Base-by-base conservation (phyloP, 176 grass and related monocot genomes). In the Alloteropsis semialata region DNA sequence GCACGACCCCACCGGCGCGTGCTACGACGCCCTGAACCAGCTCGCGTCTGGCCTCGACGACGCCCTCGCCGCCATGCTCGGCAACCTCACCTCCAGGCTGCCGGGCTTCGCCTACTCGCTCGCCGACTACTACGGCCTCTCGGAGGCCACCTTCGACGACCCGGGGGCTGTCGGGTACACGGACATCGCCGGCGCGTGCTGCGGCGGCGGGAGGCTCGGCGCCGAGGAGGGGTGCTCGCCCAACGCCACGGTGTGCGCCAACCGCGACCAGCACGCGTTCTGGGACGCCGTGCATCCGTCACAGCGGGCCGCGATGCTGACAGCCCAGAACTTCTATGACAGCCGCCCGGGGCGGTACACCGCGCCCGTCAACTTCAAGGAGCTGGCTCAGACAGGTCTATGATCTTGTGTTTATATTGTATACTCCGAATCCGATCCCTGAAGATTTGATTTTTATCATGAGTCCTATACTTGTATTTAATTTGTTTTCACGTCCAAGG, bases 281-380 rank as follows among this genome's bases (percentile, higher is more conserved):
- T 90, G 78, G 84, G 88, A 87, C 42, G 18, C 10, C 0, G 14
- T 83, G 24, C 88, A 90, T 29, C 32, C 65, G 3, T 66, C 78
- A 12, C 84, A 90, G 68, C 72, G 65, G 12, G 5, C 69, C 13
- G 29, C 79, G 1, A 62, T 83, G 54, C 39, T 79, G 0, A 33
- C 19, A 3, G 84, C 84, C 0, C 36, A 59, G 11, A 21, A 57
- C 28, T 43, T 82, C 51, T 90, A 62, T 25, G 11, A 75, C 3
- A 79, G 84, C 38, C 38, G 66, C 11, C 39, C 78, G 1, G 11
- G 21, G 2, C 8, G 53, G 0, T 57, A 76, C 59, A 80, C 63
- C 0, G 24, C 42, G 8, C 88, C 88, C 5, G 38, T 90, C 72
- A 87, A 10, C 65, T 90, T 90, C 70, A 65, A 82, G 28, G 15